These are phyloP conservation scores for Bipolaris oryzae DNA, from an alignment of 2,329 filamentous ascomycete genomes.

Conservation along the genomic window DNA sequence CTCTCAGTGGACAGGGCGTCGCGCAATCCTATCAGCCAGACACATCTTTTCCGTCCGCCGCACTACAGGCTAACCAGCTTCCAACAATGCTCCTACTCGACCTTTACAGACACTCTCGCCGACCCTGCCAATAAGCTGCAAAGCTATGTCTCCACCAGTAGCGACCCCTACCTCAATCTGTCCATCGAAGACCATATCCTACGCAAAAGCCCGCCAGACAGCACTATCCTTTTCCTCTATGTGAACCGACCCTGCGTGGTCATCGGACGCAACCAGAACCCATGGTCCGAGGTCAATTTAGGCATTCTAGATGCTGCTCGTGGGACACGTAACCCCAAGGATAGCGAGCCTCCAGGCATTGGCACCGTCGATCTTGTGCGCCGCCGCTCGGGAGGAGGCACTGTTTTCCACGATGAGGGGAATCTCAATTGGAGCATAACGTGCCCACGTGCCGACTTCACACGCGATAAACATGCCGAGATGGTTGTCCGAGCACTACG, in stretches of 20 bases:
- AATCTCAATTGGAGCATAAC: slow-evolving; percentile 97
- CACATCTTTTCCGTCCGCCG: neutral
- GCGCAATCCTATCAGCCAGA: neutral
- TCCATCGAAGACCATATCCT: slow-evolving; percentile 92
- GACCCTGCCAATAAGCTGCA: slow-evolving; percentile 48
- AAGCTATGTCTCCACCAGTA: slow-evolving; percentile 59
- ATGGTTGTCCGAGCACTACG: slow-evolving; percentile 89
- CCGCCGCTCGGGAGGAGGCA: slow-evolving; percentile 84
- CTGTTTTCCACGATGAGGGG: slow-evolving; percentile 91
- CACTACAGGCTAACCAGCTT: neutral
- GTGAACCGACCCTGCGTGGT: slow-evolving; percentile 85
- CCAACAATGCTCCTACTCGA: slow-evolving; percentile 16
- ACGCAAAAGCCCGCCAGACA: slow-evolving; percentile 71
- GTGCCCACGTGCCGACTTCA: slow-evolving; percentile 75
- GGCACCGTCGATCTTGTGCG: slow-evolving; percentile 70
- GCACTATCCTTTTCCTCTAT: slow-evolving; percentile 84
- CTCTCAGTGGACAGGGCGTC: slow-evolving; percentile 2
- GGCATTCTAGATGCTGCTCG: slow-evolving; percentile 59
- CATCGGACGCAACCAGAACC: slow-evolving; percentile 96
- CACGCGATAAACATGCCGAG: slow-evolving; percentile 83
- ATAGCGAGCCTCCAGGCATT: slow-evolving; percentile 48
- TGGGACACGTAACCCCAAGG: slow-evolving; percentile 23
- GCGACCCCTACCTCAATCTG: slow-evolving; percentile 85
- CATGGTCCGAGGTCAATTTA: slow-evolving; percentile 90
- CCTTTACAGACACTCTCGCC: slow-evolving; percentile 39